Evolutionary conservation across 305 asterid species (phyloP).

Genomic region (Withania somnifera): DNA sequence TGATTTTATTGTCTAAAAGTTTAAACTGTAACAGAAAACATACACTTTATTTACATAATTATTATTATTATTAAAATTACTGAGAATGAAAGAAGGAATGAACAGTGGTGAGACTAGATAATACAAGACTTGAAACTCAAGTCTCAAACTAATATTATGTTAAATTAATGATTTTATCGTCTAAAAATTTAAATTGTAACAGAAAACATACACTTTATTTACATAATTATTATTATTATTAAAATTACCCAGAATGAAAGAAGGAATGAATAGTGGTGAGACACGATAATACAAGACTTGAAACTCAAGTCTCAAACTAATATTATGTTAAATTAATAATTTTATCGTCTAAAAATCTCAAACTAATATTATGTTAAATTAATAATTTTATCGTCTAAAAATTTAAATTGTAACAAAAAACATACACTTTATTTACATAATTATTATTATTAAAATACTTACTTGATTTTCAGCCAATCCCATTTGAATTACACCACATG

Average conservation of each 20-base stretch:
- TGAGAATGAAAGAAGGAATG: too few relatives aligned
- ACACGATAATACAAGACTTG: neutral
- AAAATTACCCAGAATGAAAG: too few relatives aligned
- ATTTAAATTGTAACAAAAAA: neutral
- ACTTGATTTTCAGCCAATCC: conserved; percentile 92
- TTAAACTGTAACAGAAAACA: too few relatives aligned
- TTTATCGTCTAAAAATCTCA: too few relatives aligned
- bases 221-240: too few relatives aligned
- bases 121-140: neutral
- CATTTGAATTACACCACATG: conserved; percentile 79
- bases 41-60: too few relatives aligned
- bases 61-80: too few relatives aligned
- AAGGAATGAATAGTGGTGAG: too few relatives aligned
- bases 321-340: too few relatives aligned
- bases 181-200: too few relatives aligned
- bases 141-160: neutral
- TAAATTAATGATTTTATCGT: neutral
- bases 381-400: neutral
- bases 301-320: neutral
- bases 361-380: neutral
- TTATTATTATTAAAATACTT: neutral
- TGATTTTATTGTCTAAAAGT: fast-evolving
- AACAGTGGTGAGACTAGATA: too few relatives aligned
- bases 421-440: neutral
- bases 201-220: too few relatives aligned